Conservation (phyloP, 83 land plant genomes). For the Diphasiastrum complanatum region DNA sequence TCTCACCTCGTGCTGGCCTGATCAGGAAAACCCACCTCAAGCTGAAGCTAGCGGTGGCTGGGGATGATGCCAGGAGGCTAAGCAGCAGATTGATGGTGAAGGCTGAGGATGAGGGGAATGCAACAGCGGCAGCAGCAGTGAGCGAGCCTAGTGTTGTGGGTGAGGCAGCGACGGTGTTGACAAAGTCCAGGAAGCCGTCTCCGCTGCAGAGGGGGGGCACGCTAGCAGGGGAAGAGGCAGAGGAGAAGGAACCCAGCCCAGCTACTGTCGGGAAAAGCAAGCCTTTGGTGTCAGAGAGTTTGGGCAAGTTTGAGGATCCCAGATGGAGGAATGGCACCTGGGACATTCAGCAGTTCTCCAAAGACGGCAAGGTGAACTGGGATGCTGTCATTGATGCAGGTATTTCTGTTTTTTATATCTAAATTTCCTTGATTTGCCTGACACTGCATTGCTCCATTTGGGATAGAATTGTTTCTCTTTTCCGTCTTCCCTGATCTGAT, state of each 20-base stretch:
- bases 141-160: no score
- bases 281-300: neutral
- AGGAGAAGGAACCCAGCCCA: conserved; percentile 29
- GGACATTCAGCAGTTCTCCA: conserved; percentile 74
- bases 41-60: no score
- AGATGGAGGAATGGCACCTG: conserved; percentile 87
- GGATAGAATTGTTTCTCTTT: no score
- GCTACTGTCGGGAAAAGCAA: conserved; percentile 21
- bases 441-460: no score
- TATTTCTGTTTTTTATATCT: conserved; percentile 21
- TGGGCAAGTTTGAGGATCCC: conserved; percentile 48
- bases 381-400: conserved; percentile 98
- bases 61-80: no score
- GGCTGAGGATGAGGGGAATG: no score
- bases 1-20: no score
- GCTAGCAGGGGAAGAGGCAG: conserved; percentile 22
- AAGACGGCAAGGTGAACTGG: conserved; percentile 74
- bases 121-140: no score
- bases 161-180: no score
- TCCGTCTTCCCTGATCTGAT: no score
- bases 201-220: conserved; percentile 32
- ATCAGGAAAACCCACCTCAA: no score
- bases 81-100: no score
- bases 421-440: neutral
- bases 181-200: conserved; percentile 21